Evolutionary conservation across 225 moss, liverwort and hornwort genomes (phyloP).

Genomic region (Physcomitrium patens): DNA sequence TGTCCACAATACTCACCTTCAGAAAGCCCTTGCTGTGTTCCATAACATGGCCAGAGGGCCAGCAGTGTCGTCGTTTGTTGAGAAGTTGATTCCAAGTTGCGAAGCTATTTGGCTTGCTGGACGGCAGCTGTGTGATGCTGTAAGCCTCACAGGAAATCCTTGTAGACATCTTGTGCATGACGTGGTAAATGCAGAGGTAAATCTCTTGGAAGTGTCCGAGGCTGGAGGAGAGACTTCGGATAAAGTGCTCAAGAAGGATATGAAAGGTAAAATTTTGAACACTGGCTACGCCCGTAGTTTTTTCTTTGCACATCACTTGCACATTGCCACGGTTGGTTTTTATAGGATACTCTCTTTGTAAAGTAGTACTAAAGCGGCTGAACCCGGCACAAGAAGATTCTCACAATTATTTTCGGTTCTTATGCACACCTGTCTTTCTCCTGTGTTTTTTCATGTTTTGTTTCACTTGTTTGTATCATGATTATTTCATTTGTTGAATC

Average conservation of each 20-base stretch:
- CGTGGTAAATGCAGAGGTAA: conserved; percentile 33
- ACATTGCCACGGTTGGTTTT: conserved; percentile 18
- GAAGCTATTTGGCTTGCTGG: conserved; percentile 92
- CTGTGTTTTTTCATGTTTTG: conserved; percentile 23
- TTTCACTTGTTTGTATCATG: neutral
- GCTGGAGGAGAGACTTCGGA: conserved; percentile 37
- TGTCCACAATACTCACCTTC: conserved; percentile 79
- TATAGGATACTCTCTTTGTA: neutral
- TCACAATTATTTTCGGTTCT: neutral
- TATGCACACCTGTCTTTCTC: conserved; percentile 11
- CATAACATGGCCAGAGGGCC: conserved; percentile 86
- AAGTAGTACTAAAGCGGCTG: conserved; percentile 20
- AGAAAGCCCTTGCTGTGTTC: conserved; percentile 69
- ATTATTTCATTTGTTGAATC: conserved; percentile 34
- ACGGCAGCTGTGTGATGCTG: conserved; percentile 91
- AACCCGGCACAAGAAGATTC: conserved; percentile 6
- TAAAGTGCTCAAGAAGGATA: conserved; percentile 37
- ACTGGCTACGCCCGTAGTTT: conserved; percentile 2
- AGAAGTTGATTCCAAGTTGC: conserved; percentile 69
- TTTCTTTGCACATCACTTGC: neutral
- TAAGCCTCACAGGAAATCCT: conserved; percentile 89
- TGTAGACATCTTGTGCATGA: conserved; percentile 94
- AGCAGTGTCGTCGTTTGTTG: conserved; percentile 71
- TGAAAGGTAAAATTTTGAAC: conserved; percentile 36
- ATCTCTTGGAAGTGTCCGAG: conserved; percentile 29